These are phyloP conservation scores for Helicocarpus griseus DNA, from an alignment of 2,329 filamentous ascomycete genomes.

Conservation along the genomic window DNA sequence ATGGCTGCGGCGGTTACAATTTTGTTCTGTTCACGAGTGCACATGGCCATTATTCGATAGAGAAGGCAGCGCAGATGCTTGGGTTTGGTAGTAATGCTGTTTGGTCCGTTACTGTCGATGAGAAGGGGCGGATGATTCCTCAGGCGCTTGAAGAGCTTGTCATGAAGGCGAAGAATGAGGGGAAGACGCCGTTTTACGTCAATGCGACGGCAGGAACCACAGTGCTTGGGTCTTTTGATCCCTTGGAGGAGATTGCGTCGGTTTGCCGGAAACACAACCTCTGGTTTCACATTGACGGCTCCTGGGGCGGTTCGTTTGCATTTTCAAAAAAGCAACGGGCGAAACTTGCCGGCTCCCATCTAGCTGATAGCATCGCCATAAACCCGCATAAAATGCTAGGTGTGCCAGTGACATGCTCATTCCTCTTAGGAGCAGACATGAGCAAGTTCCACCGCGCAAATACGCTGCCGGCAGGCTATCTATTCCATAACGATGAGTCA, in stretches of 20 bases:
- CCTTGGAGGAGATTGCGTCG: constrained; percentile 57
- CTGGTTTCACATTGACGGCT: constrained; percentile 90
- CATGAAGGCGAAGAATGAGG: constrained; percentile 50
- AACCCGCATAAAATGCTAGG: constrained; percentile 98
- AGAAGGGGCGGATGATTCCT: constrained; percentile 60
- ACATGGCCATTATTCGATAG: constrained; percentile 89
- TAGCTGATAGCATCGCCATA: constrained; percentile 73
- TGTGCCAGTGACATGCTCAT: constrained; percentile 81
- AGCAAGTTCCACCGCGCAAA: constrained; percentile 71
- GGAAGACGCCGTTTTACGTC: constrained; percentile 82
- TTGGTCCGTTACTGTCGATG: constrained; percentile 64
- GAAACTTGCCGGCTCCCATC: constrained; percentile 60
- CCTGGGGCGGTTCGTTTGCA: constrained; percentile 77
- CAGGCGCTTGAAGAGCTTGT: constrained; percentile 55
- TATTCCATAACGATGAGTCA: constrained; percentile 56
- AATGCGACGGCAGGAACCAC: constrained; percentile 95
- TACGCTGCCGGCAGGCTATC: constrained; percentile 75
- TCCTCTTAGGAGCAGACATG: constrained; percentile 71
- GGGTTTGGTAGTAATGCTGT: constrained; percentile 72
- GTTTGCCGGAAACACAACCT: constrained; percentile 63
- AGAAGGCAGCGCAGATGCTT: constrained; percentile 86
- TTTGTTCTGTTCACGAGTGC: constrained; percentile 82
- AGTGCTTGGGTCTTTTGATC: constrained; percentile 81
- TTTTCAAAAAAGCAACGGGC: constrained; percentile 58
- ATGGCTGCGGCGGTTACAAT: constrained; percentile 53